Base-by-base conservation (phyloP, 2,329 filamentous ascomycete genomes). In the Aureobasidium musti region DNA sequence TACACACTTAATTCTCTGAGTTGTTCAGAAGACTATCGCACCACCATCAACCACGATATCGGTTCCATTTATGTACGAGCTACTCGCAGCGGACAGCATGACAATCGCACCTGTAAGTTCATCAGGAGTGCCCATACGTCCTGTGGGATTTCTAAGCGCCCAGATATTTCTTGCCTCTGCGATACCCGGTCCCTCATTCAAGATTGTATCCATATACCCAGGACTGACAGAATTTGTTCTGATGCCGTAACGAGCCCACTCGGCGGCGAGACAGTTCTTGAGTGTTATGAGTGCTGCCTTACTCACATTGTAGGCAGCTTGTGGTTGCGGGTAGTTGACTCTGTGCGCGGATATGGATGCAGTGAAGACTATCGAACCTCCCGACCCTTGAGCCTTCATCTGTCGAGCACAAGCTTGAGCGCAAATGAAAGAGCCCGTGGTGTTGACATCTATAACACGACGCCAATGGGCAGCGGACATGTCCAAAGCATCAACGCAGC, bases 181-280 rank as follows among this genome's bases (percentile, higher is more conserved):
- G 5, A 60, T 60, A 8, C 56, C 56, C 10, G 23, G 37, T 1
- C 77, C 77, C 73, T 76, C 30, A 72, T 91, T 92, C 54, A 92
- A 77, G 17, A 91, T 84, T 0, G 89, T 91, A 71, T 91, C 89
- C 86, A 92, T 91, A 71, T 92, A 92, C 0, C 90, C 90, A 0
- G 90, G 90, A 43, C 83, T 87, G 54, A 92, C 82, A 21, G 82
- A 85, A 71, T 92, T 92, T 6, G 90, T 87, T 3, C 88, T 78
- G 68, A 92, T 90, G 0, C 90, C 90, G 73, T 88, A 83, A 1
- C 80, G 77, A 0, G 87, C 87, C 89, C 89, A 92, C 75, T 92
- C 90, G 0, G 87, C 88, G 0, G 89, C 90, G 19, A 92, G 77
- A 41, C 82, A 87, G 69, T 83, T 86, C 60, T 86, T 87, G 70